Evolutionary conservation across 2,329 filamentous ascomycete genomes (phyloP).

Genomic region (Aspergillus sp.): DNA sequence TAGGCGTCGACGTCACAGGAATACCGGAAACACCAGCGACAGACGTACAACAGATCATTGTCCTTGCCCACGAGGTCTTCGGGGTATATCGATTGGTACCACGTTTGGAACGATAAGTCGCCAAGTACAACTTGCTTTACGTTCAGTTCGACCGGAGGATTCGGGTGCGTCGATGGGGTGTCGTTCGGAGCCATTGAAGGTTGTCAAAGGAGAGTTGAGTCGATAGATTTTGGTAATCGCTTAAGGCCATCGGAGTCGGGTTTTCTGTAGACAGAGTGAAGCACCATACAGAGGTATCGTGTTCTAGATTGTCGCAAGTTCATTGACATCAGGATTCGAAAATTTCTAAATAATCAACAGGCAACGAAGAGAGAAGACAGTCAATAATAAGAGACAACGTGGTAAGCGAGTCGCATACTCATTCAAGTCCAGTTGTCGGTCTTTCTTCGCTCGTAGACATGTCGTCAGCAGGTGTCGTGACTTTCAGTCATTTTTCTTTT

Average conservation of each 20-base stretch:
- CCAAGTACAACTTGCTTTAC: slow-evolving; percentile 83
- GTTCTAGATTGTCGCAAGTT: neutral
- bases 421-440: neutral
- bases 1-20: slow-evolving; percentile 43
- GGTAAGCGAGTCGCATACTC: neutral
- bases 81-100: slow-evolving; percentile 87
- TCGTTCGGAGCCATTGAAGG: slow-evolving; percentile 24
- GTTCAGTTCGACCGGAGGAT: slow-evolving; percentile 57
- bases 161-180: slow-evolving; percentile 18
- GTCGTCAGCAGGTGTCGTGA: neutral
- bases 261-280: neutral
- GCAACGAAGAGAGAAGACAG: neutral
- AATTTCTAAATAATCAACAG: neutral
- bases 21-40: slow-evolving; percentile 92
- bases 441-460: neutral
- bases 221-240: neutral
- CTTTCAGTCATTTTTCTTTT: neutral
- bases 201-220: neutral
- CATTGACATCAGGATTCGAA: slow-evolving; percentile 8
- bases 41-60: slow-evolving; percentile 68
- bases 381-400: neutral
- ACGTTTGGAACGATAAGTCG: slow-evolving; percentile 74
- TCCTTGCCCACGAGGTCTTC: slow-evolving; percentile 55
- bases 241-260: neutral
- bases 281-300: neutral